A percentile compares a stretch with the other conserved stretches of the same genome.
Conservation (phyloP, 1,284 basidiomycete genomes). For the Marasmius fiardii region DNA sequence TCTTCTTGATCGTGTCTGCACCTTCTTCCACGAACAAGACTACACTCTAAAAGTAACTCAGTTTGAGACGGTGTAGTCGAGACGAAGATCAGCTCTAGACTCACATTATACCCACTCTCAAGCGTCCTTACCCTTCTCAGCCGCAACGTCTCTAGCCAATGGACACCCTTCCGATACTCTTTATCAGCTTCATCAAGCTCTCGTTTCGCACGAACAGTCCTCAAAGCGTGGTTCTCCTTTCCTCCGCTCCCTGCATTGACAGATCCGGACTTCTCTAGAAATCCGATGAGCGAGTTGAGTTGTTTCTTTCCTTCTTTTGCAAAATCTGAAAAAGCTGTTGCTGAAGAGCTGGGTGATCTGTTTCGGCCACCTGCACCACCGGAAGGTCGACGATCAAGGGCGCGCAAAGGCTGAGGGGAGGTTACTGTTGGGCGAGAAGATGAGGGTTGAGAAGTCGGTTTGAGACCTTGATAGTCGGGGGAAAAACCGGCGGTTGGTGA, state of each 20-base stretch:
- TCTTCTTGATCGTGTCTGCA: constrained; percentile 58
- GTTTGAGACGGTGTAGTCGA: constrained; percentile 2
- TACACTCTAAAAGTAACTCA: constrained; percentile 54
- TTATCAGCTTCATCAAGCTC: constrained; percentile 94
- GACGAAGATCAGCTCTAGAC: constrained; percentile 12
- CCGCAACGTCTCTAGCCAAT: constrained; percentile 92
- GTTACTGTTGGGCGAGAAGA: constrained; percentile 47
- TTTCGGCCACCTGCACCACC: constrained; percentile 52
- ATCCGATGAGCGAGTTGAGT: constrained; percentile 72
- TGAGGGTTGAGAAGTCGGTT: constrained; percentile 27
- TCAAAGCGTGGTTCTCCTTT: constrained; percentile 61
- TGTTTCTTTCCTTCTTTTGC: constrained; percentile 81
- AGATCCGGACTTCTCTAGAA: constrained; percentile 67
- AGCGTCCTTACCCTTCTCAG: constrained; percentile 81
- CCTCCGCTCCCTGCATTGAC: constrained; percentile 55
- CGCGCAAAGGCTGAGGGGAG: constrained; percentile 66
- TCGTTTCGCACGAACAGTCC: constrained; percentile 77
- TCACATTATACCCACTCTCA: constrained; percentile 74
- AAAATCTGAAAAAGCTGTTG: constrained; percentile 69
- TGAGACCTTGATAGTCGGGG: constrained; percentile 33
- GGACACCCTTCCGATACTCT: constrained; percentile 88
- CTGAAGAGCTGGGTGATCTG: constrained; percentile 62
- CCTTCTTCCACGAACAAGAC: constrained; percentile 80
- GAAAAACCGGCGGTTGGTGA: constrained; percentile 25
- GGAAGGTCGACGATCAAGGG: constrained; percentile 72